phyloP scores from a whole-genome alignment of 805 yeast genomes.

The Candida sonorensis region DNA sequence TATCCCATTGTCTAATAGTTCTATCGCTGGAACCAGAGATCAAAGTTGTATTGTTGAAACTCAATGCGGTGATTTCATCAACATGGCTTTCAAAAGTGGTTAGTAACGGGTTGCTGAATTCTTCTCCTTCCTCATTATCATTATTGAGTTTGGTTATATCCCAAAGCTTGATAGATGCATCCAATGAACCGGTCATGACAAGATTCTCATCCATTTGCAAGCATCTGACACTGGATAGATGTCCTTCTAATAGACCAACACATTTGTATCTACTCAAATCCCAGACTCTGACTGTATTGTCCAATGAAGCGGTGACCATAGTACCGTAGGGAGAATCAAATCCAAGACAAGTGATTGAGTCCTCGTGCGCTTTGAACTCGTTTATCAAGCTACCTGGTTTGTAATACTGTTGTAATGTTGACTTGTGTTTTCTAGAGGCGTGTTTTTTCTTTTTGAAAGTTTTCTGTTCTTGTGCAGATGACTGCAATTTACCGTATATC shows the following conservation, averaged over 20 bases:
- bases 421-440: constrained; percentile 41
- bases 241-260: constrained; percentile 51
- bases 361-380: constrained; percentile 45
- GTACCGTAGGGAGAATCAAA: constrained; percentile 73
- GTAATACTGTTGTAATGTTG: constrained; percentile 60
- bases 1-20: constrained; percentile 74
- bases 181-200: constrained; percentile 52
- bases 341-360: constrained; percentile 49
- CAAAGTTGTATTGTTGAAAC: constrained; percentile 44
- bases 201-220: constrained; percentile 49
- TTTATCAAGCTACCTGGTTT: constrained; percentile 50
- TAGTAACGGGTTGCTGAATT: constrained; percentile 29
- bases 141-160: constrained; percentile 30
- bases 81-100: constrained; percentile 57
- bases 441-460: constrained; percentile 15
- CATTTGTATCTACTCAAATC: constrained; percentile 56
- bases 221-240: constrained; percentile 50
- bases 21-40: constrained; percentile 67
- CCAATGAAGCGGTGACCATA: constrained; percentile 70
- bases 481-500: constrained; percentile 37
- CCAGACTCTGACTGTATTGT: constrained; percentile 79
- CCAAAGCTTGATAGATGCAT: constrained; percentile 60
- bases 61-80: constrained; percentile 58
- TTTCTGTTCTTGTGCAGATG: no score
- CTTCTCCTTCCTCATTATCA: constrained; percentile 15